These are phyloP conservation scores for Penicillium sp. DNA, from an alignment of 2,329 filamentous ascomycete species.

Conservation along the genomic window DNA sequence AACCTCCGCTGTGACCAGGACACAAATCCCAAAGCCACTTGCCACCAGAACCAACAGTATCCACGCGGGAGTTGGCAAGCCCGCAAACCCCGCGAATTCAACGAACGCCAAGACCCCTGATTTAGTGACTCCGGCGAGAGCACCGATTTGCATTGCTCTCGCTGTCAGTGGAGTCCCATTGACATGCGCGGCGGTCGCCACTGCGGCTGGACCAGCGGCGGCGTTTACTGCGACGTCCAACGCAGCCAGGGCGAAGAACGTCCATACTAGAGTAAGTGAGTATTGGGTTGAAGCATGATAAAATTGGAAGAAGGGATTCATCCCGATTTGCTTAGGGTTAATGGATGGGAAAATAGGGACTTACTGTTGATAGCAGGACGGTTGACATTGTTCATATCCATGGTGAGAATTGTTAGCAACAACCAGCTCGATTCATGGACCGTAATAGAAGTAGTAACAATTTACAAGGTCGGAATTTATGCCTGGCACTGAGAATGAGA, in stretches of 20 bases:
- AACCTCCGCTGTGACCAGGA: constrained; percentile 15
- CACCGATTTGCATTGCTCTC: constrained; percentile 14
- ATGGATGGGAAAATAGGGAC: not conserved
- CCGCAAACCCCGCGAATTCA: constrained; percentile 12
- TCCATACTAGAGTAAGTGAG: constrained; percentile 10
- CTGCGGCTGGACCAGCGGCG: constrained; percentile 17
- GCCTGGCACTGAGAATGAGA: not conserved
- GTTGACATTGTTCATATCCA: constrained; percentile 1
- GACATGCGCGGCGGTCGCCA: constrained; percentile 16
- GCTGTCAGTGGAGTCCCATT: constrained; percentile 13
- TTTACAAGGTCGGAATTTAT: not conserved
- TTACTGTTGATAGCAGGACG: constrained; percentile 14
- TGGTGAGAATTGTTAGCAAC: not conserved
- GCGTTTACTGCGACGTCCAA: constrained; percentile 17
- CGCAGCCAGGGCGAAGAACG: constrained; percentile 16
- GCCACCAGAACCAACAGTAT: constrained; percentile 12
- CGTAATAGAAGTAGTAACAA: not conserved
- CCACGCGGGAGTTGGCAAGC: constrained; percentile 15
- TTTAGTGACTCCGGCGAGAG: constrained; percentile 17
- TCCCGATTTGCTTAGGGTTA: not conserved
- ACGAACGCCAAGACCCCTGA: constrained; percentile 16
- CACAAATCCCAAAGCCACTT: constrained; percentile 17
- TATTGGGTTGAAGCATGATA: not conserved
- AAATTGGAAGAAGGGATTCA: not conserved
- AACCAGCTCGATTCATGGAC: not conserved